These are phyloP conservation scores for Berberis thunbergii DNA, from an alignment of 164 flowering plant species.

Conservation along the genomic window DNA sequence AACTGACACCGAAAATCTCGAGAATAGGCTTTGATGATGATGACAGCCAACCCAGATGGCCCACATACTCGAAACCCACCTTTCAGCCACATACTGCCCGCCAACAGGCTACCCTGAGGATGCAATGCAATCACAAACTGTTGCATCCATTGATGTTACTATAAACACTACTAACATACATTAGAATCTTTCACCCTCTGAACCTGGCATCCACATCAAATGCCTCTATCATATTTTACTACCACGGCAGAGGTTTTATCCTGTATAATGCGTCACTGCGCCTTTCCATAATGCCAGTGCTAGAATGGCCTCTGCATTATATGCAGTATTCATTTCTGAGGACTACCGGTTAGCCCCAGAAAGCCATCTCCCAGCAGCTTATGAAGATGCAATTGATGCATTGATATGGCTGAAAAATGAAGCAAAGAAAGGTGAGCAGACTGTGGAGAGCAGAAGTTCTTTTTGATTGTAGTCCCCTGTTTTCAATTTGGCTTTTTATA, in stretches of 20 bases:
- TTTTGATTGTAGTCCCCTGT: too few relatives aligned
- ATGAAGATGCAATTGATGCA: conserved; percentile 47
- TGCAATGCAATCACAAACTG: not conserved
- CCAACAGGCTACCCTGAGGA: not conserved
- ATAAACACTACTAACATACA: conserved; percentile 32
- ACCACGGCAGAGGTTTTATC: conserved; percentile 62
- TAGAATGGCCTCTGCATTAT: conserved; percentile 21
- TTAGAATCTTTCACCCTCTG: conserved; percentile 39
- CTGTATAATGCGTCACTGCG: conserved; percentile 25
- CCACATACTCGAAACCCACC: too few relatives aligned
- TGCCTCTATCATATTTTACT: conserved; percentile 47
- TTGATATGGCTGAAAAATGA: conserved; percentile 36
- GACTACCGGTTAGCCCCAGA: conserved; percentile 73
- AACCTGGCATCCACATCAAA: conserved; percentile 12
- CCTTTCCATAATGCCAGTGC: conserved; percentile 36
- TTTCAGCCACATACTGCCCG: too few relatives aligned
- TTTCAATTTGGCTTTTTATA: too few relatives aligned
- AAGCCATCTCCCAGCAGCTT: conserved; percentile 69
- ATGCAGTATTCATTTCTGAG: conserved; percentile 37
- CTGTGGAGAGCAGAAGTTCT: too few relatives aligned
- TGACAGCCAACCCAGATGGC: too few relatives aligned
- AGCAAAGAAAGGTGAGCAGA: conserved; percentile 24
- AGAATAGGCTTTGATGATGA: too few relatives aligned
- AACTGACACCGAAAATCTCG: too few relatives aligned
- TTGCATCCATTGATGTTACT: conserved; percentile 37